Base-by-base conservation (phyloP, 106 monocot species). In the Chionographis japonica region DNA sequence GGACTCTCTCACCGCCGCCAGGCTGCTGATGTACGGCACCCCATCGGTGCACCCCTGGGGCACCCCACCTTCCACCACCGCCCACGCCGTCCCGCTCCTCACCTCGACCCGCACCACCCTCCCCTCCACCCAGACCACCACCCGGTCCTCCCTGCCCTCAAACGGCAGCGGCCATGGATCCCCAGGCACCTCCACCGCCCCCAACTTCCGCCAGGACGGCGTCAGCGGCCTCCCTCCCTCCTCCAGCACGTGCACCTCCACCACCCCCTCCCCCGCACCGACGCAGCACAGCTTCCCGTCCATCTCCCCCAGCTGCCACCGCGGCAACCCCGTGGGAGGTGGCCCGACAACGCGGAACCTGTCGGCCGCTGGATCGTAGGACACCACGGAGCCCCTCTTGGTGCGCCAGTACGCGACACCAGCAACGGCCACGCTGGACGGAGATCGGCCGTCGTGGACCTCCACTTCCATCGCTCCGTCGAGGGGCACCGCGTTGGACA, bases 381-480 rank as follows among this genome's bases (percentile, higher is more conserved):
- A 40, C 13, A 80, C 61, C n/a, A 84, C 54, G 4, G 41, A 37
- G 38, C 63, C 50, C 59, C 72, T 68, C 6, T 79, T 60, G 42
- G 84, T 80, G 38, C 79, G 62, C 84, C 84, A 84, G 71, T 63
- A 76, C 0, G 79, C 79, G 11, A 12, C 10, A 7, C 79, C 76
- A 13, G 41, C 43, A 8, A 57, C 75, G 6, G 68, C 40, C 16
- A 79, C 72, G 8, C 75, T 79, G 3, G 84, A 84, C 43, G 14
- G 50, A 43, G 20, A 79, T 18, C 59, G 27, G 43, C 72, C 7
- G 4, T 2, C 3, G 62, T 62, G 3, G 6, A 10, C 19, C 11
- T 8, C 84, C 79, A 84, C 15, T 4, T 15, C 71, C 76, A 57
- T 1, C 46, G 5, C 9, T 46, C 46, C 46, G 27, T 27, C 27